Evolutionary conservation across 2,329 filamentous ascomycete species (phyloP), one percentile per base, ranked within the genome.

Genomic region (Fusarium oligoseptatum): DNA sequence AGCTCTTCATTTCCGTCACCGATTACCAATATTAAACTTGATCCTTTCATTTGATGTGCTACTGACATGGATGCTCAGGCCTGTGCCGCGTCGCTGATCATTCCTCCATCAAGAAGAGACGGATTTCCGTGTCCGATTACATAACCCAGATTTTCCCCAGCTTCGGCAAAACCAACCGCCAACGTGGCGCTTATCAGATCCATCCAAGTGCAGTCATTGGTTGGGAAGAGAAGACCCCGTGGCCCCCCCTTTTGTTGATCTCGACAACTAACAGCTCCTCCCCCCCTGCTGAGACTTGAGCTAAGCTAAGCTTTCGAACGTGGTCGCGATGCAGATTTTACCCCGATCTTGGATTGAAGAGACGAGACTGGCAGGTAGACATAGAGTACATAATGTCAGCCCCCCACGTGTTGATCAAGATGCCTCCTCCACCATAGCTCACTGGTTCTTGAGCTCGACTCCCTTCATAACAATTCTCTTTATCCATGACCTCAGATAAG

Each of bases 371-470:
- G 15, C 20, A 55, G 60, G 48, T 36, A 29, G 41, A 62, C 27
- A 63, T 73, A 67, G 45, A 32, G 22, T 48, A 39, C 32, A 60
- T 36, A 73, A 55, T 37, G 39, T 67, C 55, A 39, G 66, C 39
- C 20, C 45, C 61, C 66, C 70, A 73, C 66, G 70, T 29, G 14
- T 29, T 60, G n/a, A 58, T 15, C 34, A 45, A 48, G 50, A 70
- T 70, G 68, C 65, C 66, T 72, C 20, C 27, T 22, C 32, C 52
- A 57, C n/a, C 52, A 22, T 57, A 57, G 52, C 32, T 37, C 32
- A 57, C 32, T 57, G 52, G 29, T 57, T 57, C 52, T 22, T 57
- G 52, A 57, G 32, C 52, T 14, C 5, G 8, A 37, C 32, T 3
- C 20, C 14, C 5, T 57, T 37, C 32, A 57, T n/a, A 37, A 36